Evolutionary conservation across 2,329 filamentous ascomycete species (phyloP), one percentile per base, ranked within the genome.

Genomic region (Aureobasidium musti): DNA sequence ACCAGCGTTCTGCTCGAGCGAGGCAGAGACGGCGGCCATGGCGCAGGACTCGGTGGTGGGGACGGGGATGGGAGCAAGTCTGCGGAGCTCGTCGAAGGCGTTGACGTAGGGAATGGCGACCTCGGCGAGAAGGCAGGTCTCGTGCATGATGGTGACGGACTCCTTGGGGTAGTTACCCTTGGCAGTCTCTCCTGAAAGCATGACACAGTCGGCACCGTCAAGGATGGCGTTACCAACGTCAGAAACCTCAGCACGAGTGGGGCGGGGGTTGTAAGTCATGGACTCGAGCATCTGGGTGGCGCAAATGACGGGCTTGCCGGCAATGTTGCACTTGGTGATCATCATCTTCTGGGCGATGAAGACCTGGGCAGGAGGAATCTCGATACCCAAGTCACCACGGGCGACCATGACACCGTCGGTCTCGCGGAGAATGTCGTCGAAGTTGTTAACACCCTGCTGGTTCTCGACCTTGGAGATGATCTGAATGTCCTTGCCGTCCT

Each of bases 381-480:
- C 95, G 75, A 99, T 99, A 84, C 95, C 95, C 71, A 97, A 84
- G 78, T 98, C 95, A 83, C 95, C 95, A 87, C 95, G 94, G 76
- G 95, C 95, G 73, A 99, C 95, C 95, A 99, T 99, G 84, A 99
- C 93, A 86, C 95, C 95, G 79, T 99, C 95, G 6, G 95, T 98
- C 83, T 93, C 92, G 77, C 87, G 86, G 68, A 99, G 88, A 76
- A 99, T 99, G 83, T 98, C 94, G 74, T 91, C 89, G 80, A 99
- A 99, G 87, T 99, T 99, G 89, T 99, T 98, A 72, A 99, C 91
- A 82, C 95, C 95, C 83, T 99, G 95, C 81, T 97, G 91, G 86
- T 99, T 99, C 87, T 99, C 95, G 73, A 99, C 97, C 90, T 99
- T 99, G 86, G 95, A 91, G 79, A 99, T 98, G 83, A 99, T 97